phyloP scores from a whole-genome alignment of 192 early-diverging fungal species.

The Coemansia sp. region DNA sequence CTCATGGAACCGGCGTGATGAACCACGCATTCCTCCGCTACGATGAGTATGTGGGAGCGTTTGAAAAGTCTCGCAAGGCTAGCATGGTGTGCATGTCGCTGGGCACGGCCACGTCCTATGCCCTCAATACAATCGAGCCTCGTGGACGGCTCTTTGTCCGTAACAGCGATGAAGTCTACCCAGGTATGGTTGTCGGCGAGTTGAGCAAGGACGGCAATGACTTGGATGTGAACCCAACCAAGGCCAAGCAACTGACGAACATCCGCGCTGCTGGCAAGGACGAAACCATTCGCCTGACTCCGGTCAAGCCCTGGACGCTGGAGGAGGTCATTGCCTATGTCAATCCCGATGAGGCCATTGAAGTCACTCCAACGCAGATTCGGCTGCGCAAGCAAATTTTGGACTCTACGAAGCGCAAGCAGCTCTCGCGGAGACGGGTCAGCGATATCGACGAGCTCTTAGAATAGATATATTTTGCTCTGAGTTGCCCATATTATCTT shows the following conservation, averaged over 20 bases:
- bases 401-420: slow-evolving; percentile 67
- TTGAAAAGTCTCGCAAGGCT: slow-evolving; percentile 76
- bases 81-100: slow-evolving; percentile 69
- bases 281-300: slow-evolving; percentile 68
- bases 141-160: slow-evolving; percentile 78
- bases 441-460: slow-evolving; percentile 42
- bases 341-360: slow-evolving; percentile 80
- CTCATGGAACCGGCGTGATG: slow-evolving; percentile 77
- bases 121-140: slow-evolving; percentile 71
- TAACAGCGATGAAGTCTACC: slow-evolving; percentile 73
- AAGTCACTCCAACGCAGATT: slow-evolving; percentile 73
- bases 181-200: slow-evolving; percentile 88
- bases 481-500: background rate
- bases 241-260: slow-evolving; percentile 80
- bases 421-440: slow-evolving; percentile 48
- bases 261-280: slow-evolving; percentile 78
- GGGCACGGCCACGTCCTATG: slow-evolving; percentile 72
- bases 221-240: slow-evolving; percentile 81
- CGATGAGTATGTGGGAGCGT: slow-evolving; percentile 66
- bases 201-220: slow-evolving; percentile 68
- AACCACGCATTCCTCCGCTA: slow-evolving; percentile 78
- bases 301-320: slow-evolving; percentile 64
- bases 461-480: slow-evolving; percentile 22
- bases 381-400: slow-evolving; percentile 74
- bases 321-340: slow-evolving; percentile 80